Base-by-base conservation (phyloP, 2,329 filamentous ascomycete genomes). In the Fusarium odoratissimum region DNA sequence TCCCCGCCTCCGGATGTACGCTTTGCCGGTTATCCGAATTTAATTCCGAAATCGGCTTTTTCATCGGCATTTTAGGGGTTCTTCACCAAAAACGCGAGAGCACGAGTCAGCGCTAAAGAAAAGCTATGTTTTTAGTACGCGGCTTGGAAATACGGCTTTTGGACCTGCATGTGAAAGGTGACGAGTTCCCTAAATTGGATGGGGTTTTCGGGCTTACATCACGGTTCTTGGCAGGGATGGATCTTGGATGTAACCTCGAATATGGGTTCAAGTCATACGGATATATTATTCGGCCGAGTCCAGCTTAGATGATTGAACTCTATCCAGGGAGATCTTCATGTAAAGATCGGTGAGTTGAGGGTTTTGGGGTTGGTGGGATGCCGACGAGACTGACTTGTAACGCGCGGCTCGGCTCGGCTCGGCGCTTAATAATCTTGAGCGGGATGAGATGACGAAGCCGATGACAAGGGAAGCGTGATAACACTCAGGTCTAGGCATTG, bases 21-120 rank as follows among this genome's bases (percentile, higher is more conserved):
- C 67, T 67, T 66, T 60, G 35, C 58, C 68, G 67, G 56, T 48
- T 28, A 71, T 71, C 67, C 68, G 67, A 71, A 31, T 11, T n/a
- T 19, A 30, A 25, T 33, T 35, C 68, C 68, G 68, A 71, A 44
- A 61, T 62, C 68, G 68, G 67, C 55, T 51, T 48, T 37, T 38
- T 1, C 3, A 19, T 52, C 67, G 66, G 66, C 54, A 69, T 65
- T 42, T 69, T 41, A 19, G 30, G 16, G 33, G 30, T 23, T 14
- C 10, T 9, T 13, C 1, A 10, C 16, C 14, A 51, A 41, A 41
- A 30, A 17, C 9, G 46, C 62, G 54, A 61, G n/a, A 41, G 3
- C 38, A n/a, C 64, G 48, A 68, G 42, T 30, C 33, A 35, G 51
- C 13, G 13, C 40, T 35, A 46, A 4, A 6, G 4, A 17, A 2